A percentile compares a stretch with the other conserved stretches of the same genome.
These are phyloP conservation scores for Hortiboletus rubellus DNA, from an alignment of 1,284 basidiomycete genomes.

Conservation along the genomic window DNA sequence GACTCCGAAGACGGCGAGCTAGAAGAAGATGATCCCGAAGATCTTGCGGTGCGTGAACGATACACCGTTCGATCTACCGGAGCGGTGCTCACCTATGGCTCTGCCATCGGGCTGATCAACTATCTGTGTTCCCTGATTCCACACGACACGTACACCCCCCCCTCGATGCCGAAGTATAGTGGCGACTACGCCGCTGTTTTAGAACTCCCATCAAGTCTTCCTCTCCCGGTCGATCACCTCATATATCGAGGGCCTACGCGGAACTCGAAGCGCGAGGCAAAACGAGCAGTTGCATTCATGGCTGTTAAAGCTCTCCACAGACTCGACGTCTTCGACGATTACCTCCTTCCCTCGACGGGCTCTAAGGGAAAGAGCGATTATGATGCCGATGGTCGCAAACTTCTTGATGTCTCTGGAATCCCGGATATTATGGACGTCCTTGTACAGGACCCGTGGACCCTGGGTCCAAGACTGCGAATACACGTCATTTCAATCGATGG, in stretches of 20 bases:
- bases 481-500: constrained; percentile 59
- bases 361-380: constrained; percentile 45
- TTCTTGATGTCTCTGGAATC: constrained; percentile 44
- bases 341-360: constrained; percentile 63
- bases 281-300: constrained; percentile 74
- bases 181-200: constrained; percentile 60
- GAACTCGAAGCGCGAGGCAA: constrained; percentile 74
- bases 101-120: constrained; percentile 65
- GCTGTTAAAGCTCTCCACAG: constrained; percentile 67
- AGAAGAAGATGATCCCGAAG: constrained; percentile 49
- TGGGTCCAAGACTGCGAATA: constrained; percentile 54
- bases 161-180: constrained; percentile 58
- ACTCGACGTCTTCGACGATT: constrained; percentile 76
- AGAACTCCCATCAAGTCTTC: constrained; percentile 66
- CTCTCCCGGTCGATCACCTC: constrained; percentile 56
- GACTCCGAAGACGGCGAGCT: constrained; percentile 37
- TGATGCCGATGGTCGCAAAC: constrained; percentile 50
- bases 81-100: constrained; percentile 75
- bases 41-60: constrained; percentile 64
- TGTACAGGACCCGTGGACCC: constrained; percentile 67
- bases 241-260: constrained; percentile 56
- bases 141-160: constrained; percentile 64
- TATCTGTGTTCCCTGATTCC: constrained; percentile 76
- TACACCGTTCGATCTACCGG: constrained; percentile 70
- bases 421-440: constrained; percentile 55